Evolutionary conservation across 495 filamentous ascomycete genomes (phyloP), one percentile per base, ranked within the genome.

Genomic region (Cryomyces minteri): DNA sequence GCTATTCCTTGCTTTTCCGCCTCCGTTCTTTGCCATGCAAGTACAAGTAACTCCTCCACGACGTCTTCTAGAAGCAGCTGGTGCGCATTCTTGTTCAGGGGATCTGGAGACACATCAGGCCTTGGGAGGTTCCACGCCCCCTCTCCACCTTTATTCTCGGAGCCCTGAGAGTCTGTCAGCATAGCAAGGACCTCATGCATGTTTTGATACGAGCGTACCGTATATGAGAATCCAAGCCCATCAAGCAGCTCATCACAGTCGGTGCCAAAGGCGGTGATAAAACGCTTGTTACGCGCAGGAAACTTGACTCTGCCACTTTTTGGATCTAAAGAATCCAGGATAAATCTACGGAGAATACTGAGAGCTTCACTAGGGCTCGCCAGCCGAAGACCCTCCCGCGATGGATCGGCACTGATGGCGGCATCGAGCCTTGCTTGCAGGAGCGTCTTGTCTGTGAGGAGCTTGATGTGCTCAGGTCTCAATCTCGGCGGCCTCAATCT

Each of bases 281-380:
- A 92, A 11, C 70, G 71, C 58, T 84, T 87, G 60, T 88, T 88
- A 6, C 71, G 61, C 10, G 69, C 67, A 4, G 74, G 70, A 45
- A 88, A 82, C 18, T 60, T 52, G 55, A 73, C 76, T 33, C 66
- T 64, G 31, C 58, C 51, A 43, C 58, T 51, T 6, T 54, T 43
- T 34, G 68, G 60, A 31, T 68, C 55, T 41, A 84, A 60, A 6
- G 76, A 65, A 52, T 87, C 80, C 5, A 50, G 60, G 29, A 87
- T 55, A 54, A 86, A 87, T 40, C 62, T 63, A 29, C 67, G 67
- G 33, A 87, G 60, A 25, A 72, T 77, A 18, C 63, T 51, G 28
- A 79, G 58, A 0, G 77, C 66, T 4, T 67, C 67, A 5, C 71
- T 62, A 5, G 67, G 63, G 36, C 62, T 62, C 7, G 68, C 64